Percentiles rank a stretch among this genome's conserved stretches.
phyloP scores from a whole-genome alignment of 2,329 filamentous ascomycete genomes.

The Exophiala bonariae region DNA sequence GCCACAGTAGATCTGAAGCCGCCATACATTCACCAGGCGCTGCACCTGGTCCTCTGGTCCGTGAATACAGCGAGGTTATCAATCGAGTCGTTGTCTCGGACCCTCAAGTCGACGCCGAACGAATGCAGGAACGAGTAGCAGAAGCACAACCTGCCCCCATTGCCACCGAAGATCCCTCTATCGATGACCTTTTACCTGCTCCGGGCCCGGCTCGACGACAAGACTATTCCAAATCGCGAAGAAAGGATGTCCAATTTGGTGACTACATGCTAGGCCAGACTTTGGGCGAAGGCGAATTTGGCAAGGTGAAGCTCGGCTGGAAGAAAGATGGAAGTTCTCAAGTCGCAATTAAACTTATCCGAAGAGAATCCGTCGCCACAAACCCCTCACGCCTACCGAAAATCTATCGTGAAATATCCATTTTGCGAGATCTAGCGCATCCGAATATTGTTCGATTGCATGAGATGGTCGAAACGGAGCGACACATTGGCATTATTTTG shows the following conservation, averaged over 20 bases:
- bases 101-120: conserved; percentile 69
- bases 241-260: conserved; percentile 85
- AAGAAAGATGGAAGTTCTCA: conserved; percentile 91
- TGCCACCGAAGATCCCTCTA: conserved; percentile 50
- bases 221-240: conserved; percentile 56
- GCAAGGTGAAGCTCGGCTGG: conserved; percentile 98
- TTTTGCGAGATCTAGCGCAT: conserved; percentile 82
- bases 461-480: conserved; percentile 97
- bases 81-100: conserved; percentile 76
- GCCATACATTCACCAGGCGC: conserved; percentile 57
- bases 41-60: conserved; percentile 61
- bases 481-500: conserved; percentile 95
- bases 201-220: conserved; percentile 48
- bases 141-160: conserved; percentile 52
- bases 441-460: conserved; percentile 96
- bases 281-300: conserved; percentile 95
- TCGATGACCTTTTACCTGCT: conserved; percentile 31
- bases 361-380: conserved; percentile 81
- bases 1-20: conserved; percentile 35
- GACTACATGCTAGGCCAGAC: conserved; percentile 96
- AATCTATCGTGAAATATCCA: conserved; percentile 95
- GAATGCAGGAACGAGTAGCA: conserved; percentile 68
- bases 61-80: conserved; percentile 77
- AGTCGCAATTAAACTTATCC: conserved; percentile 97
- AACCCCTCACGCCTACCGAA: conserved; percentile 91